Evolutionary conservation across 176 grass and related monocot genomes (phyloP).

Genomic region (Eragrostis curvula): DNA sequence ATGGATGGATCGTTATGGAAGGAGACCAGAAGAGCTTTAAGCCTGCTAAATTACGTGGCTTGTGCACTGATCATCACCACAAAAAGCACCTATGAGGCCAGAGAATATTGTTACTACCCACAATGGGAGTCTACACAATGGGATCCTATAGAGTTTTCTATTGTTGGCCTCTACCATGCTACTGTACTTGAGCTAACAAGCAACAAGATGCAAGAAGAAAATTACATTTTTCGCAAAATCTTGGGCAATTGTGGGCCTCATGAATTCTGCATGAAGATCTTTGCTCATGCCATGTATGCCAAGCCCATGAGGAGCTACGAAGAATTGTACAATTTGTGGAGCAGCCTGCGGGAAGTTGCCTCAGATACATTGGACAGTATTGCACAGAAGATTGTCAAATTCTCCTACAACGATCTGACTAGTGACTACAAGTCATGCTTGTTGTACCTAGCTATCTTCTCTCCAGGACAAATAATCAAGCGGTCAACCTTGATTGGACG

Average conservation of each 20-base stretch:
- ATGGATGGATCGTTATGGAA: neutral
- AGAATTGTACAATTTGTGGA: neutral
- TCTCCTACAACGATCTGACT: conserved; percentile 8
- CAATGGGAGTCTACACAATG: too few species aligned
- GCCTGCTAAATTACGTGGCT: neutral
- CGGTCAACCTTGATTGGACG: neutral
- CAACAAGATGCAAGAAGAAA: neutral
- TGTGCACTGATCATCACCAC: neutral
- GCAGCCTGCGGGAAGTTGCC: neutral
- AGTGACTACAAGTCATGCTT: conserved; percentile 16
- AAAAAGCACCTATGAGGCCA: neutral
- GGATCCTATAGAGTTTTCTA: too few species aligned
- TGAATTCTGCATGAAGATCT: neutral
- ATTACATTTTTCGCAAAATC: neutral
- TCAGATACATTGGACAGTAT: neutral
- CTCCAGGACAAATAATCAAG: neutral
- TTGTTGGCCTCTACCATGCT: too few species aligned
- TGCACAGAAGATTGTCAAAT: neutral
- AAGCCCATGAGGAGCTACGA: conserved; percentile 17
- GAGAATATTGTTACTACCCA: neutral
- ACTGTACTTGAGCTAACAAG: neutral
- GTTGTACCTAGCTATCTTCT: conserved; percentile 23
- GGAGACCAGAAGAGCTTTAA: neutral
- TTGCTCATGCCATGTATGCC: neutral
- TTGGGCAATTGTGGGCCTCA: neutral